Conservation (phyloP, 1,284 basidiomycete genomes). For the Pseudozyma sp. region DNA sequence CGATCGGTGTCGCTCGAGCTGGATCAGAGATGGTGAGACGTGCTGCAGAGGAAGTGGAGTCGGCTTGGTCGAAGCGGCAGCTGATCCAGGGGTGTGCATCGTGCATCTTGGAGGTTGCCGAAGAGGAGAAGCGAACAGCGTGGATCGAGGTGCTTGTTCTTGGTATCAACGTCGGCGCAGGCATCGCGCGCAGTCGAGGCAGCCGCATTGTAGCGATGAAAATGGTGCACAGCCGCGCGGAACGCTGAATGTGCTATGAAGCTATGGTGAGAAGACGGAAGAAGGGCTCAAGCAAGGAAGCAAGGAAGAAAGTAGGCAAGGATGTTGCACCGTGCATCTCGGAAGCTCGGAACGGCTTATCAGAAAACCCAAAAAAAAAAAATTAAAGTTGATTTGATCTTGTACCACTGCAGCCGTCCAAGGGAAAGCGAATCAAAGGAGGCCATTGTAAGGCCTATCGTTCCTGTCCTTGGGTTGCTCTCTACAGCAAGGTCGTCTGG, state of each 20-base stretch:
- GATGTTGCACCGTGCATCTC: constrained; percentile 8
- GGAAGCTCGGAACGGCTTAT: constrained; percentile 18
- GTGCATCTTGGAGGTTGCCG: not conserved
- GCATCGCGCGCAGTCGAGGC: too few relatives aligned
- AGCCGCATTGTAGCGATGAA: too few relatives aligned
- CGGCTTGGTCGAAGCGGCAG: constrained; percentile 16
- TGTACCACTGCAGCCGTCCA: too few relatives aligned
- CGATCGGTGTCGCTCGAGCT: constrained; percentile 10
- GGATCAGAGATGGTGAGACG: constrained; percentile 19
- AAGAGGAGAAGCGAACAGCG: not conserved
- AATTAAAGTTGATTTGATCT: not conserved
- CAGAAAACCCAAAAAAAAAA: not conserved
- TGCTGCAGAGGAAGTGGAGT: not conserved
- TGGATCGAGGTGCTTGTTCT: not conserved
- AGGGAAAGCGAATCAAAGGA: too few relatives aligned
- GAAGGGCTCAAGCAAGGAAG: not conserved
- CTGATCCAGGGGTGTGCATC: constrained; percentile 23
- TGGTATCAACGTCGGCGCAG: not conserved
- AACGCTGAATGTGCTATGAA: too few relatives aligned
- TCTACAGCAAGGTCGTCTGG: too few relatives aligned
- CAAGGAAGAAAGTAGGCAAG: not conserved
- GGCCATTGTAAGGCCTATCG: too few relatives aligned
- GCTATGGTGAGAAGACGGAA: not conserved
- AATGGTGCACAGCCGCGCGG: too few relatives aligned
- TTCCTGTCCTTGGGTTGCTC: too few relatives aligned